phyloP scores from a whole-genome alignment of 768 basidiomycete species.

The Boletus subcaerulescens region DNA sequence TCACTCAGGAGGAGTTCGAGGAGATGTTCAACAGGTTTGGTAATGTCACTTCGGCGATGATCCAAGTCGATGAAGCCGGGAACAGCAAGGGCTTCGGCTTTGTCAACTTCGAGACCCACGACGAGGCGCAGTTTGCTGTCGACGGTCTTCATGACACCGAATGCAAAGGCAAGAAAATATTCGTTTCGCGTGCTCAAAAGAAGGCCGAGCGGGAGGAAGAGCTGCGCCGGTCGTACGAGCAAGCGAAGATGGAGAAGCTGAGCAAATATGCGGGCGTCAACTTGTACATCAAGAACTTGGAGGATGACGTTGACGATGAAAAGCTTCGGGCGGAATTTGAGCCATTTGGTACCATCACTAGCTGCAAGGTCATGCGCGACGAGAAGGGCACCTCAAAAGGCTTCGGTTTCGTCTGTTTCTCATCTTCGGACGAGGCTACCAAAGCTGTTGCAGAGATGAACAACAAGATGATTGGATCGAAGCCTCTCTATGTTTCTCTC shows the following conservation, averaged over 20 bases:
- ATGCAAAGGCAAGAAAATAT: constrained; percentile 82
- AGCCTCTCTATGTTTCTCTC: constrained; percentile 97
- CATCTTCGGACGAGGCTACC: constrained; percentile 96
- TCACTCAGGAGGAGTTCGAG: constrained; percentile 83
- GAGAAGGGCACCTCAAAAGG: constrained; percentile 92
- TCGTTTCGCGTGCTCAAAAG: constrained; percentile 96
- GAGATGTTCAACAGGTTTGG: constrained; percentile 78
- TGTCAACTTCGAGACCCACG: constrained; percentile 93
- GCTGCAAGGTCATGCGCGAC: constrained; percentile 99
- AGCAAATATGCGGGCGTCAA: constrained; percentile 99
- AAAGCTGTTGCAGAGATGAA: constrained; percentile 99
- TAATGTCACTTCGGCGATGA: constrained; percentile 81
- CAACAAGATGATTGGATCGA: constrained; percentile 99
- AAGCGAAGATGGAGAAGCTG: constrained; percentile 94
- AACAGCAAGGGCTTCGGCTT: constrained; percentile 98
- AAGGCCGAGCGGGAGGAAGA: constrained; percentile 98
- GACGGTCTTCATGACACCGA: constrained; percentile 87
- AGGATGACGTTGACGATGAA: constrained; percentile 97
- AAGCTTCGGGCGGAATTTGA: constrained; percentile 96
- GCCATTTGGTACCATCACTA: constrained; percentile 94
- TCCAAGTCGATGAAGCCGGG: constrained; percentile 83
- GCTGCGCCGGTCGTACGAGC: constrained; percentile 88
- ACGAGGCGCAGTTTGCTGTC: constrained; percentile 87
- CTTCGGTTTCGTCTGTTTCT: constrained; percentile 99
- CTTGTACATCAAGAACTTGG: constrained; percentile 99